Percentiles rank a stretch among this genome's conserved stretches.
Conservation (phyloP, 441 rosid species). For the Adansonia gregorii region DNA sequence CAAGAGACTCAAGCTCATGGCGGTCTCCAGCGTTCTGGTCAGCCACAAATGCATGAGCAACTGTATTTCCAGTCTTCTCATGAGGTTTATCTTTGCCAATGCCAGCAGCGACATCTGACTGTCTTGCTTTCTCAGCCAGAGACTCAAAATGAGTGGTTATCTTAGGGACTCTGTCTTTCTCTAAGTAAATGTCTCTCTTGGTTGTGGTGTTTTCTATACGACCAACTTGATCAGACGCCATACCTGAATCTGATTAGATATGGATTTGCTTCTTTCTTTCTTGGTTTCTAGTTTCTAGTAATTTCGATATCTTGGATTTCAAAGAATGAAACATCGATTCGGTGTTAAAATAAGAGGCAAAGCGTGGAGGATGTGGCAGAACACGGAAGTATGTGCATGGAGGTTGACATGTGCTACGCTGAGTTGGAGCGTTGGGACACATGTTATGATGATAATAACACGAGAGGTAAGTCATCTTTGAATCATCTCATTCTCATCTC, state of each 20-base stretch:
- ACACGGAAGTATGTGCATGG: background rate
- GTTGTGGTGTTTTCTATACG: slow-evolving; percentile 47
- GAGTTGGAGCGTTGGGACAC: slow-evolving; percentile 16
- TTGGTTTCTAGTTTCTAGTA: background rate
- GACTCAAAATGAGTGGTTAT: slow-evolving; percentile 73
- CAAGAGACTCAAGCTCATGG: slow-evolving; percentile 34
- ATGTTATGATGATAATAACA: background rate
- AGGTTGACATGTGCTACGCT: background rate
- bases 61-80: background rate
- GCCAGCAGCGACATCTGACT: background rate
- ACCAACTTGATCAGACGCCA: slow-evolving; percentile 67
- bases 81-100: slow-evolving; percentile 20
- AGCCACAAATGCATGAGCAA: background rate
- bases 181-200: slow-evolving; percentile 46
- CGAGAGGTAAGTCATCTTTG: slow-evolving; percentile 12
- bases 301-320: background rate
- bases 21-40: slow-evolving; percentile 20
- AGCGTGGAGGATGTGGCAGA: background rate
- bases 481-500: background rate
- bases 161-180: slow-evolving; percentile 65
- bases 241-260: slow-evolving; percentile 19
- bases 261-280: background rate
- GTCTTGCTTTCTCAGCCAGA: slow-evolving; percentile 32
- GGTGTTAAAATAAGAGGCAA: background rate
- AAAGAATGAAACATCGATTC: background rate